Percentiles rank a stretch among this genome's conserved stretches.
phyloP scores from a whole-genome alignment of 805 yeast genomes.

The Martiniozyma abietophila region DNA sequence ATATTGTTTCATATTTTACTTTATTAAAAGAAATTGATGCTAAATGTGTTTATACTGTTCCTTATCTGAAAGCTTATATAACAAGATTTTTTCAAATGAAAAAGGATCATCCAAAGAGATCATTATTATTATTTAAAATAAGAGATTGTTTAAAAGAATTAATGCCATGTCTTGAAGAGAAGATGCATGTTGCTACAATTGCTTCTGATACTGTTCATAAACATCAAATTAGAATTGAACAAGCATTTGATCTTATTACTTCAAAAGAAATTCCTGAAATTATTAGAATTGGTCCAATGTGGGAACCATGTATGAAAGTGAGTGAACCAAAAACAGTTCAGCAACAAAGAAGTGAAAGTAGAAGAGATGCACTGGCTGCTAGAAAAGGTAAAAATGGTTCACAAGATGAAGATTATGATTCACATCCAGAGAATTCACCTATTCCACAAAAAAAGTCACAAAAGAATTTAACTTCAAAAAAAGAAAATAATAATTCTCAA shows the following conservation, averaged over 20 bases:
- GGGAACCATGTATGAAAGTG: slow-evolving; percentile 85
- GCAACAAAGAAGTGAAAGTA: slow-evolving; percentile 64
- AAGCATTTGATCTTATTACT: slow-evolving; percentile 66
- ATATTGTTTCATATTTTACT: slow-evolving; percentile 76
- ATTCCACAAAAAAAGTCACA: slow-evolving; percentile 5
- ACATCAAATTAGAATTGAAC: slow-evolving; percentile 64
- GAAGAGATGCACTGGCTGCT: slow-evolving; percentile 92
- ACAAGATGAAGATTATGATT: slow-evolving; percentile 12
- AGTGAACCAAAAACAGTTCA: slow-evolving; percentile 56
- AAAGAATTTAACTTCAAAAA: not conserved
- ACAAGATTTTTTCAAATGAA: slow-evolving; percentile 34
- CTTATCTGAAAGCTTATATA: slow-evolving; percentile 51
- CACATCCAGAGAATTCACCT: slow-evolving; percentile 12
- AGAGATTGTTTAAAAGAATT: slow-evolving; percentile 49
- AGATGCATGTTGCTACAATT: slow-evolving; percentile 92
- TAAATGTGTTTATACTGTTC: slow-evolving; percentile 71
- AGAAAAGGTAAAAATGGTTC: slow-evolving; percentile 43
- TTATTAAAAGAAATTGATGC: slow-evolving; percentile 90
- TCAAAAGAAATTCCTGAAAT: slow-evolving; percentile 75
- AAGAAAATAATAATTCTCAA: slow-evolving; percentile 1
- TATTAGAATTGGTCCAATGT: slow-evolving; percentile 66
- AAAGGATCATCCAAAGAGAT: slow-evolving; percentile 30
- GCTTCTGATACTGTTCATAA: slow-evolving; percentile 71
- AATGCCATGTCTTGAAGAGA: slow-evolving; percentile 90
- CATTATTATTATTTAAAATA: slow-evolving; percentile 30